These are phyloP conservation scores for Nymphaea thermarum DNA, from an alignment of 164 flowering plant species.

Conservation along the genomic window DNA sequence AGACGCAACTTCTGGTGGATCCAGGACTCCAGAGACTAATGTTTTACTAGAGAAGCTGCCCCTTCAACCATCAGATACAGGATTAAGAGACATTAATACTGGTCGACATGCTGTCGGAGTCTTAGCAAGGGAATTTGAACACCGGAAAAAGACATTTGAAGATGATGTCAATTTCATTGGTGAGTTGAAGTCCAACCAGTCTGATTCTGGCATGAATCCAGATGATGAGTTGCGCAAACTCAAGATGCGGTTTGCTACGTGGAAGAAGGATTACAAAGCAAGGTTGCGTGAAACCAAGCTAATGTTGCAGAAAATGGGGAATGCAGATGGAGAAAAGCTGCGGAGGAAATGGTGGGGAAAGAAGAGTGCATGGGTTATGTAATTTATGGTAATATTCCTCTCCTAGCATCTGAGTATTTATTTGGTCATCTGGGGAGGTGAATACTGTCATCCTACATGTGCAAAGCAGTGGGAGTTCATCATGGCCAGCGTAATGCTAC, in stretches of 20 bases:
- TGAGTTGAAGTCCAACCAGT: constrained; percentile 29
- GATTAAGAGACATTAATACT: constrained; percentile 29
- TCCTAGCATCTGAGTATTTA: not conserved
- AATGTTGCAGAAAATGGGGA: constrained; percentile 46
- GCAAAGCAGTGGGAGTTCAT: no score
- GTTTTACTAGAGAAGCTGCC: constrained; percentile 30
- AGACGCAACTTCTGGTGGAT: constrained; percentile 33
- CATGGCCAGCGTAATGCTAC: no score
- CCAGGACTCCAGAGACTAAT: constrained; percentile 37
- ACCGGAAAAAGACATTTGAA: constrained; percentile 44
- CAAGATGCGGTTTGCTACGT: constrained; percentile 42
- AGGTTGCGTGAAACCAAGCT: constrained; percentile 50
- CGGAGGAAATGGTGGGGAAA: constrained; percentile 76
- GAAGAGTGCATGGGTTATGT: constrained; percentile 16
- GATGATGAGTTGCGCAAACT: constrained; percentile 53
- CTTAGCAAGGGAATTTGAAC: constrained; percentile 64
- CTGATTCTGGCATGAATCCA: constrained; percentile 20
- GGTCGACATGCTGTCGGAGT: constrained; percentile 21
- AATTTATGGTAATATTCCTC: not conserved
- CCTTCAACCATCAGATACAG: constrained; percentile 14
- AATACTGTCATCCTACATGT: no score
- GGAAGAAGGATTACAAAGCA: constrained; percentile 78
- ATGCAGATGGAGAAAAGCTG: constrained; percentile 24
- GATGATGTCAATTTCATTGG: constrained; percentile 46
- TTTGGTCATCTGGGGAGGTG: no score